phyloP scores from a whole-genome alignment of 2,329 filamentous ascomycete genomes.

The Apiospora rasikravindrae region DNA sequence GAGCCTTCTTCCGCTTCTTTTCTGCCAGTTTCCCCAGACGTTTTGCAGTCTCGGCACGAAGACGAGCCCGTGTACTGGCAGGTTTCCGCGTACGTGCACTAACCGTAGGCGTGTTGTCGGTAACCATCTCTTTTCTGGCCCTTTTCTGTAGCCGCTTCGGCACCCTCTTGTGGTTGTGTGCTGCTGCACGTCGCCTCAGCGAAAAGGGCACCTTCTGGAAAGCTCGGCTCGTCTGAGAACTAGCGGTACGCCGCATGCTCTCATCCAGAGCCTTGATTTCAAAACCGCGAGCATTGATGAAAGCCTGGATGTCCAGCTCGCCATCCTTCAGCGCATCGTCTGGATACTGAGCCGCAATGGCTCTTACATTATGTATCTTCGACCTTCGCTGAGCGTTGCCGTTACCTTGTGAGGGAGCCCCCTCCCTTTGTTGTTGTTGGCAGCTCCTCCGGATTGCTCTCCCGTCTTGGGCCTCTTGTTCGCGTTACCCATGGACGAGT shows the following conservation, averaged over 20 bases:
- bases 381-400: background rate
- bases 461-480: slow-evolving; percentile 23
- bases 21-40: slow-evolving; percentile 69
- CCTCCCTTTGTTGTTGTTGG: slow-evolving; percentile 22
- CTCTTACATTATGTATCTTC: slow-evolving; percentile 32
- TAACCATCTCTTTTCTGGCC: slow-evolving; percentile 76
- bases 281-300: slow-evolving; percentile 83
- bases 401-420: slow-evolving; percentile 14
- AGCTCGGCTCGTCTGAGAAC: slow-evolving; percentile 67
- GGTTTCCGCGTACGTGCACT: slow-evolving; percentile 68
- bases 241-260: slow-evolving; percentile 78
- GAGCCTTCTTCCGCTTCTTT: slow-evolving; percentile 48
- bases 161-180: slow-evolving; percentile 91
- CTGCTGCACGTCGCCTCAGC: slow-evolving; percentile 85
- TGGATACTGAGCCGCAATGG: slow-evolving; percentile 56
- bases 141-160: slow-evolving; percentile 76
- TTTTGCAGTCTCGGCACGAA: slow-evolving; percentile 79
- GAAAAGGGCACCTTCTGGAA: slow-evolving; percentile 91
- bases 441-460: background rate
- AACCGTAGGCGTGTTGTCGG: slow-evolving; percentile 89
- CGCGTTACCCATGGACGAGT: slow-evolving; percentile 14
- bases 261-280: slow-evolving; percentile 86
- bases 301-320: slow-evolving; percentile 83
- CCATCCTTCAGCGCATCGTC: slow-evolving; percentile 67
- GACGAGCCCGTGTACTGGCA: slow-evolving; percentile 58